Conservation (phyloP, 176 grass and related monocot genomes). For the Cenchrus fungigraminus region DNA sequence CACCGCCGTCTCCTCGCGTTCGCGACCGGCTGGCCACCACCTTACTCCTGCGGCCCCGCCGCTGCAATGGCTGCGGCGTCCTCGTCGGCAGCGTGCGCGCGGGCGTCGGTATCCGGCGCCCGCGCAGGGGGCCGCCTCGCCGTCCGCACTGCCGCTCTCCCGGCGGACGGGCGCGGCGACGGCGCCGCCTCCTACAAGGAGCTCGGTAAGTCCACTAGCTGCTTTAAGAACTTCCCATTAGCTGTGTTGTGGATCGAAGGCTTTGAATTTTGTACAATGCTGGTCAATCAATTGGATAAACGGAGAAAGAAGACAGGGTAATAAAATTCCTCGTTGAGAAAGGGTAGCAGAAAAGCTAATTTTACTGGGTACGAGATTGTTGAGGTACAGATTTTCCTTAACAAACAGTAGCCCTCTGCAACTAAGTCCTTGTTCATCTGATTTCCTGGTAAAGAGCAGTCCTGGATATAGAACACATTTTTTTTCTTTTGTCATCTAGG, state of each 20-base stretch:
- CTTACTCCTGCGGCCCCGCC: not conserved
- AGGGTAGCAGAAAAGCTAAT: not conserved
- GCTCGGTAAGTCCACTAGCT: slow-evolving; percentile 36
- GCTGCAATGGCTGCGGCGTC: slow-evolving; percentile 19
- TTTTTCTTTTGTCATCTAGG: not conserved
- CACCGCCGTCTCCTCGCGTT: not conserved
- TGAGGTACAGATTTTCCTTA: not conserved
- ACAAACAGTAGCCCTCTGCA: not conserved
- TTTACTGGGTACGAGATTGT: not conserved
- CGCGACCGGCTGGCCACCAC: not conserved
- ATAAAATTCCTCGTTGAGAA: not conserved
- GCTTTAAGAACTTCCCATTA: not conserved
- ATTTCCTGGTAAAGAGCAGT: not conserved
- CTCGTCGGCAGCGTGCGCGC: slow-evolving; percentile 17
- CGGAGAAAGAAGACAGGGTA: not conserved
- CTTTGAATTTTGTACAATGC: not conserved
- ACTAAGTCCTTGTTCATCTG: not conserved
- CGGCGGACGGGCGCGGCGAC: slow-evolving; percentile 46
- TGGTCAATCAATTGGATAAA: not conserved
- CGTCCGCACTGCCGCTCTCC: slow-evolving; percentile 31
- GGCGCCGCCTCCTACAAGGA: slow-evolving; percentile 45
- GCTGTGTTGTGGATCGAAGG: not conserved
- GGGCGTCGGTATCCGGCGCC: not conserved
- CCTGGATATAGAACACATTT: not conserved
- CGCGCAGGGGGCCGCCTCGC: slow-evolving; percentile 19